Evolutionary conservation across 2,329 filamentous ascomycete species (phyloP), one percentile per base, ranked within the genome.

Genomic region (Chaetomium olivaceum): DNA sequence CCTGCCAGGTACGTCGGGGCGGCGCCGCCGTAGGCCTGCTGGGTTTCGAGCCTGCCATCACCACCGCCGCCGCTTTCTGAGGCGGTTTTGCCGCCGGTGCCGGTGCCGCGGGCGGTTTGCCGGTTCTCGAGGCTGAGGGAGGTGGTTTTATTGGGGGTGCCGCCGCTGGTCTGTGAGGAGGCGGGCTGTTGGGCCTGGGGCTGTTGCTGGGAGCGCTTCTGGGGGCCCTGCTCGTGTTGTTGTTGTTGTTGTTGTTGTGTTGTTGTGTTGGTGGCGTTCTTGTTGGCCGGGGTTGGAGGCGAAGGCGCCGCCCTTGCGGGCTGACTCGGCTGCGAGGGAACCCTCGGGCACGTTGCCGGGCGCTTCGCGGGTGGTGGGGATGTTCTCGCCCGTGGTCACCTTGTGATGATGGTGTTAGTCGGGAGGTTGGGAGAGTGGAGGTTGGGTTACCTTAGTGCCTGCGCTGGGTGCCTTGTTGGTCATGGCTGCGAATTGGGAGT

Each of bases 291-390:
- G 80, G 77, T 91, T 91, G 64, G 82, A 76, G 50, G 83, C 79
- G 72, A 91, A 92, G 14, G 76, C 79, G 69, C 90, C 91, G 64
- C 83, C 83, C 25, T 80, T 71, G 56, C 81, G 79, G 66, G 87
- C 78, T 0, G 91, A 95, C 73, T 94, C 89, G 65, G 87, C 89
- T 12, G 92, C 92, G 5, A 96, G 87, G 7, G 91, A 94, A 77
- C 90, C 90, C 16, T 83, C 80, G 54, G 84, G 79, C 1, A 94
- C 83, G 29, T 81, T 72, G 61, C 92, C 92, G 5, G 89, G 80
- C 16, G 82, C 79, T 76, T 95, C 91, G 19, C 80, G 75, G 65
- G 82, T 83, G 0, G 73, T 63, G 31, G 86, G 83, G 31, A 70
- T 83, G 50, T 58, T 31, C 11, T 76, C 68, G 63, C 82, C 80